phyloP scores from a whole-genome alignment of 176 grass and related monocot species.

The Puya raimondii region DNA sequence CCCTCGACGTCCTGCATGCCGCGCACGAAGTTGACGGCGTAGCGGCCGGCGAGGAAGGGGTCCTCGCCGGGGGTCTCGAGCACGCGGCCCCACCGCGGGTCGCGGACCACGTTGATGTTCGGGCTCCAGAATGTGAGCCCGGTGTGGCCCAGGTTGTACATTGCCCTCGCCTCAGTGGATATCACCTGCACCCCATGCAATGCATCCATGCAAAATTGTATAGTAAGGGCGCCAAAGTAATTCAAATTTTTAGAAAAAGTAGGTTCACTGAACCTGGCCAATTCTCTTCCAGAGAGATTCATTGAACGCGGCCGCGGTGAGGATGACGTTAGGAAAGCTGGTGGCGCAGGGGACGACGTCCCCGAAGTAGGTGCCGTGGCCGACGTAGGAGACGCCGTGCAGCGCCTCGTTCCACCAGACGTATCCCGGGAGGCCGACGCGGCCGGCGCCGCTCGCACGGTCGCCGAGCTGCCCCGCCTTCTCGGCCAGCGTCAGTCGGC shows the following conservation, averaged over 20 bases:
- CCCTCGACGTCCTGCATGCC: conserved; percentile 44
- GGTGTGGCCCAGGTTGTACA: conserved; percentile 38
- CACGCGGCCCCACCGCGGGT: conserved; percentile 66
- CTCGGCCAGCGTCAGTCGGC: conserved; percentile 43
- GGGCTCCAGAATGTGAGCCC: conserved; percentile 68
- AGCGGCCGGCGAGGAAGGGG: conserved; percentile 31
- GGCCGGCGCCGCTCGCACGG: conserved; percentile 6
- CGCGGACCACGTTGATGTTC: conserved; percentile 73
- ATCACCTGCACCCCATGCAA: conserved; percentile 8
- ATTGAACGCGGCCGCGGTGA: conserved; percentile 70
- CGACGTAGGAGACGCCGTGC: conserved; percentile 59
- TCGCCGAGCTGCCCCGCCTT: conserved; percentile 52
- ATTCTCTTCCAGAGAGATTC: conserved; percentile 56
- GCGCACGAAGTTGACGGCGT: conserved; percentile 45
- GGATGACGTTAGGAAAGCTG: conserved; percentile 72
- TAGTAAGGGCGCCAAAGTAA: neutral
- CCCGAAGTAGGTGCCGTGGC: conserved; percentile 25
- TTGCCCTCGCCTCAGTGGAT: conserved; percentile 10
- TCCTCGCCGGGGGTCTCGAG: conserved; percentile 94
- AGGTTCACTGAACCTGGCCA: conserved; percentile 21
- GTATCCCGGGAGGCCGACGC: conserved; percentile 53
- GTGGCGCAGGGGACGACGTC: conserved; percentile 30
- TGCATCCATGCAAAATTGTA: no score
- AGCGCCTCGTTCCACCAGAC: conserved; percentile 81
- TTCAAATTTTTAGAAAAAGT: neutral